These are phyloP conservation scores for Ogataea haglerorum DNA, from an alignment of 805 yeast species.

Conservation along the genomic window DNA sequence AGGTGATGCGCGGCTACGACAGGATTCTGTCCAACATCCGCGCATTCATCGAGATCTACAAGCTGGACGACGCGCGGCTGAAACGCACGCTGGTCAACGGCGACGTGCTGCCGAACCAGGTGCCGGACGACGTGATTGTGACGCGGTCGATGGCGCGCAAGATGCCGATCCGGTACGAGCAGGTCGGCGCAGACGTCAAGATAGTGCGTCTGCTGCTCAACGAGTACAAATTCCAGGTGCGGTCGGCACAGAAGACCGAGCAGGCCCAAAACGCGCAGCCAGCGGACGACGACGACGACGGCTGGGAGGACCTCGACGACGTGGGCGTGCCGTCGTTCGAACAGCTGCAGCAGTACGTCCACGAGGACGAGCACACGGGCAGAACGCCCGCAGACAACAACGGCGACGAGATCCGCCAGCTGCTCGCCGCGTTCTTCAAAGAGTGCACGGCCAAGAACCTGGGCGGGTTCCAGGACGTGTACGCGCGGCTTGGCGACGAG, in stretches of 20 bases:
- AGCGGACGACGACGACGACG: conserved; percentile 44
- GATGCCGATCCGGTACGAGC: conserved; percentile 60
- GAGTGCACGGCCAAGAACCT: conserved; percentile 49
- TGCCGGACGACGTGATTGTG: conserved; percentile 55
- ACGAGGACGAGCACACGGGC: conserved; percentile 23
- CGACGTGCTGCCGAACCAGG: conserved; percentile 59
- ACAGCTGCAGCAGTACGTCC: conserved; percentile 56
- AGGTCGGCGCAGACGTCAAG: conserved; percentile 65
- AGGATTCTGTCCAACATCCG: conserved; percentile 63
- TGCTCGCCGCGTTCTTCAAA: conserved; percentile 51
- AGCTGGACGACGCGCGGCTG: conserved; percentile 53
- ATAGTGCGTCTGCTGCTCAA: conserved; percentile 66
- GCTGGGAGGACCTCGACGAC: conserved; percentile 77
- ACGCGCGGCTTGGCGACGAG: conserved; percentile 43
- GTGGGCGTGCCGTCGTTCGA: conserved; percentile 61
- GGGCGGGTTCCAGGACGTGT: conserved; percentile 51
- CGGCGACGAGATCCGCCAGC: conserved; percentile 31
- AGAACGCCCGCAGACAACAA: conserved; percentile 32
- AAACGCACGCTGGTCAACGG: conserved; percentile 64
- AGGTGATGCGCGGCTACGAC: conserved; percentile 73
- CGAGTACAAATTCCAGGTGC: conserved; percentile 66
- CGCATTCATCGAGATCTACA: conserved; percentile 67
- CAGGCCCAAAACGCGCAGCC: conserved; percentile 23
- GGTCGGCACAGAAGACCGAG: conserved; percentile 39
- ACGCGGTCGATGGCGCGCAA: conserved; percentile 81